Evolutionary conservation across 192 early-diverging fungal genomes (phyloP), one percentile per base, ranked within the genome.

Genomic region (Coemansia reversa): DNA sequence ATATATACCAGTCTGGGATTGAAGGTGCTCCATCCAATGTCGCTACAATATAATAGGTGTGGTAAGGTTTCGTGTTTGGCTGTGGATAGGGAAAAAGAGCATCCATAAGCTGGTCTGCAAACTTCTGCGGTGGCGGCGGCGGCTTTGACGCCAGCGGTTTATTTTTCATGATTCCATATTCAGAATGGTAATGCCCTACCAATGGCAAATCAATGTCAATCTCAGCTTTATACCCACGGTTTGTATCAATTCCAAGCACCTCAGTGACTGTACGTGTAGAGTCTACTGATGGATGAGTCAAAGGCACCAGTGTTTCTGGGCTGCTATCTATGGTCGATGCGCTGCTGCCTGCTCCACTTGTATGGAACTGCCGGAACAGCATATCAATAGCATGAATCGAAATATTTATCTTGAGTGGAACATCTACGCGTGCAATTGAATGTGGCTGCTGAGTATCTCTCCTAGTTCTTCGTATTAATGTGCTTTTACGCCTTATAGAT

Each of bases 21-120:
- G 59, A 56, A 4, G 74, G 64, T 29, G 56, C 29, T 20, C 67
- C 67, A 39, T 76, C 68, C 11, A 76, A 24, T 3, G 74, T 76
- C 0, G 74, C 74, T 8, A 76, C 74, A 20, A 33, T 58, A 32
- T 51, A 76, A 27, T 76, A 76, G 9, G 27, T 30, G 28, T 76
- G 74, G 49, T 63, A 62, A 0, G 56, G 73, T 24, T 45, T 59
- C 18, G 57, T 18, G n/a, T 62, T 32, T 4, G 63, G 62, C 45
- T 11, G 58, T 6, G 58, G 63, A 24, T 49, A 23, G 4, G 67
- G 67, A 29, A 75, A 75, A 0, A 75, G 63, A 0, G 58, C 42
- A 30, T 75, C 63, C 18, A 75, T 19, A 14, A 75, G 63, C 42
- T 62, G 53, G 5, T 61, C 51, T 5, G 69, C 24, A 22, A 66